Base-by-base conservation (phyloP, 768 basidiomycete species). In the Amanita exitialis region DNA sequence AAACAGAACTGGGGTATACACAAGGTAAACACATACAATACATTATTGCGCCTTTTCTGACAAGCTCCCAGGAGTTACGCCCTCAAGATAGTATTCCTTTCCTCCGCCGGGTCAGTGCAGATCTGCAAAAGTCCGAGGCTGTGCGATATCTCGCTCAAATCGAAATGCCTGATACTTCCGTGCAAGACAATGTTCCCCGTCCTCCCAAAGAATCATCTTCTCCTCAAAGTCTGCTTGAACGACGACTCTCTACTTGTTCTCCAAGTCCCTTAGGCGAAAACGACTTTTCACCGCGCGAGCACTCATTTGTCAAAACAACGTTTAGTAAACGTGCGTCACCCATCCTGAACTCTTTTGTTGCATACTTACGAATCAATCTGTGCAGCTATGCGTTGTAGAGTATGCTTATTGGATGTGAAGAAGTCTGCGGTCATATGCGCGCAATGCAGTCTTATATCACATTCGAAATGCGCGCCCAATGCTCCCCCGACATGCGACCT, bases 11-110 rank as follows among this genome's bases (percentile, higher is more conserved):
- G 86, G 77, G 83, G 77, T 37, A 74, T 76, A n/a, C 74, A 85
- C 59, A 83, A 90, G 75, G 92, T 90, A 60, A 47, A 72, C 55
- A n/a, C 6, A 6, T 27, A 43, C 27, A 25, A n/a, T 32, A 18
- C 2, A 43, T 16, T 30, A 42, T 49, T 45, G 5, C 57, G 25
- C 46, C 16, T 53, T 44, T 6, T 13, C 23, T 54, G 37, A 54
- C 50, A 15, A 44, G 30, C 34, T 47, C 52, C 15, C 54, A 86
- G 83, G 85, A 91, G 58, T 70, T 95, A 27, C 86, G 90, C 20
- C 88, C 87, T 44, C 88, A 96, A 61, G 95, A 98, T 61, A 93
- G 90, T 61, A 89, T 97, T 32, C 95, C 95, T 8, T 96, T 96
- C 75, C 73, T 96, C 10, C 84, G 92, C 27, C 85, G 94, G 3